Base-by-base conservation (phyloP, 768 basidiomycete species). In the Tephrocybe sp. region DNA sequence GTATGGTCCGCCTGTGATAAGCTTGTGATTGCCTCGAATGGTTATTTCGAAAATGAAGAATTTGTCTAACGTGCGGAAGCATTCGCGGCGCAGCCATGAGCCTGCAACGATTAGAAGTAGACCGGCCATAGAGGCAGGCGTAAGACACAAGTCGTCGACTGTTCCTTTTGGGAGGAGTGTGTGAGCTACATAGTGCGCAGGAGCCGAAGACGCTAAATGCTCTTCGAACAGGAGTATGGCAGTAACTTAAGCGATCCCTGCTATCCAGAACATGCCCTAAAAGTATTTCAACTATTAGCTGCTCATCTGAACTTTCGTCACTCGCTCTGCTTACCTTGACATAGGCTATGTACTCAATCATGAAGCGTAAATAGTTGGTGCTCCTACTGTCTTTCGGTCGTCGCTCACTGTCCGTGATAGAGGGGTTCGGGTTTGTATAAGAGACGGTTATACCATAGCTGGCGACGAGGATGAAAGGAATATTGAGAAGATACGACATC, bases 1-100 rank as follows among this genome's bases (percentile, higher is more conserved):
- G 54, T 76, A 76, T 6, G 73, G 74, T 0, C 73, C 73, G 8
- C 56, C 52, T 3, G 68, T 73, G 41, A 76, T 56, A 20, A 76
- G 64, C 45, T 48, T 56, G 54, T 76, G 74, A 17, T 63, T 41
- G 8, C 62, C 60, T 10, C 61, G 65, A 23, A 75, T 65, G n/a
- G 63, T 62, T 34, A 74, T 57, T 38, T 73, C 65, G 45, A 75
- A 77, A 13, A 72, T 76, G 58, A 72, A 73, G 22, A 68, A 54
- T 5, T 56, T 33, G n/a, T 69, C 68, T 20, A 76, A 62, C 16
- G 61, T 55, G n/a, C 59, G 67, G 58, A 68, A 75, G 52, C 69
- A 75, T 49, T 56, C 56, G 7, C 69, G 36, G 14, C 77, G 72
- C 2, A 77, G 55, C 5, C 61, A 34, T 3, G 60, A 46, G 3